Base-by-base conservation (phyloP, 176 grass and related monocot genomes). In the Ensete ventricosum region DNA sequence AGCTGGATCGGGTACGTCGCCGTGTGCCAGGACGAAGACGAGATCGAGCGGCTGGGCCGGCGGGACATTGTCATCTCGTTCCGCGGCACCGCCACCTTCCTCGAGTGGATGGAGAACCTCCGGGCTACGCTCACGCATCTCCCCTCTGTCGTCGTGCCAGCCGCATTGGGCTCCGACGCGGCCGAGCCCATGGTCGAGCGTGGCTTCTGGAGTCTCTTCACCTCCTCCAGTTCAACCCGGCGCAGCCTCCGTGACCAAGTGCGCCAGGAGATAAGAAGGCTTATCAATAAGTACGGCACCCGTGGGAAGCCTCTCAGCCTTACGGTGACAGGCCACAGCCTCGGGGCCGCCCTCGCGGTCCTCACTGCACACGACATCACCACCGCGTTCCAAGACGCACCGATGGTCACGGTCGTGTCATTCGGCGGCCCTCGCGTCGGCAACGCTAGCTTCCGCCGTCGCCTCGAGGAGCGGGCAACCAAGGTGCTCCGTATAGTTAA, bases 1-100 rank as follows among this genome's bases (percentile, higher is more conserved):
- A 84, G 76, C 72, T 89, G 84, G 79, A 85, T 89, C 9, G 87
- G 87, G 6, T 89, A 82, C 76, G 80, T 89, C 14, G 87, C 87
- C 8, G 87, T 82, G 59, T 89, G 87, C 77, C 71, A 58, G 50
- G 83, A 89, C 67, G 73, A 80, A 20, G 77, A 19, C 11, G 87
- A 89, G 76, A 89, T 89, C 53, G 76, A 64, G 48, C 83, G 87
- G 14, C 80, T 89, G 13, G 83, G 87, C 1, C 72, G 87, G 13
- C 87, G 76, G 9, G 87, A 85, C 76, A 77, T 85, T 54, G 80
- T 89, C 26, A 26, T 89, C 50, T 76, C 87, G 11, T 82, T 23
- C 73, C 87, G 83, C 12, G 87, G 87, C 50, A 89, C 83, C n/a
- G 77, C 68, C 49, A 85, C 87, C 4, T 29, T 51, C 68, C 48